Conservation (phyloP, 768 basidiomycete species). For the Agaricus blazei region DNA sequence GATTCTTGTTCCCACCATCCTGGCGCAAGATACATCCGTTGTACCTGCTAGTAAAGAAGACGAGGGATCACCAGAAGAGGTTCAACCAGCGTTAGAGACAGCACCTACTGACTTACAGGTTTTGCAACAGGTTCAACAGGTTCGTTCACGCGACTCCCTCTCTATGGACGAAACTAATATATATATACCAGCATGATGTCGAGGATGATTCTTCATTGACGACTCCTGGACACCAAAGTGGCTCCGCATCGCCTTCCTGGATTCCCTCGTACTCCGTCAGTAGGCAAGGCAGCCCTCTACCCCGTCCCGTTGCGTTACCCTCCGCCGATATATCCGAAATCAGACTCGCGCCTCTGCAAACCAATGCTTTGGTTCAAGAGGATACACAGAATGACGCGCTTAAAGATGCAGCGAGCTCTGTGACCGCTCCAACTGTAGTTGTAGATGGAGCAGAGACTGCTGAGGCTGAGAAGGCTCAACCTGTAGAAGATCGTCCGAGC, state of each 20-base stretch:
- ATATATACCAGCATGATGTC: not conserved
- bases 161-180: not conserved
- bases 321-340: not conserved
- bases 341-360: not conserved
- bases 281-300: constrained; percentile 17
- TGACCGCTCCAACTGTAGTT: not conserved
- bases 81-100: not conserved
- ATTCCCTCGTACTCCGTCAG: constrained; percentile 19
- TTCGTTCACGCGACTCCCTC: not conserved
- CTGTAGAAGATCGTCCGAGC: constrained; percentile 6
- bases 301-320: not conserved
- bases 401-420: not conserved
- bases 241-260: constrained; percentile 12
- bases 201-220: constrained; percentile 1
- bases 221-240: not conserved
- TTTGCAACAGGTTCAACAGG: constrained; percentile 1
- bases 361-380: not conserved
- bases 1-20: not conserved
- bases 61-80: not conserved
- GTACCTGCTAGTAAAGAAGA: not conserved
- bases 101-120: not conserved
- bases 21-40: not conserved
- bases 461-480: not conserved
- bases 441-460: not conserved
- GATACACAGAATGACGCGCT: not conserved